Evolutionary conservation across 805 yeast genomes (phyloP), one percentile per base, ranked within the genome.

Genomic region (Hanseniaspora taiwanica): DNA sequence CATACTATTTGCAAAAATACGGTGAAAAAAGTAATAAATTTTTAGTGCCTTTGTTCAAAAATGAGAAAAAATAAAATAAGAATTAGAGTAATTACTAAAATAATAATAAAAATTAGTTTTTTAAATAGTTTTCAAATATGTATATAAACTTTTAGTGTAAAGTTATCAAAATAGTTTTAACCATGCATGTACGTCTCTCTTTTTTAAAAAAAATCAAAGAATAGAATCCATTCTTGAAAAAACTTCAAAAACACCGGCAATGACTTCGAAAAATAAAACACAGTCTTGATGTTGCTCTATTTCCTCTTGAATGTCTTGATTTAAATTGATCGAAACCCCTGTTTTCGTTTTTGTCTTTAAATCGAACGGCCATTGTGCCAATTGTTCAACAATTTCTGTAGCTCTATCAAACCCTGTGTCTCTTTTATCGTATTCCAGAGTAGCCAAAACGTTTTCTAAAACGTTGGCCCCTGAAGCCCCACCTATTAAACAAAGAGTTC

Each of bases 401-500:
- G 95, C 95, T 54, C 95, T 73, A 3, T 82, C 76, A 59, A 87
- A 81, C 1, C 96, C 96, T 50, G 79, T 77, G 59, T 91, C 98
- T 51, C 97, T 75, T 48, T 77, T 81, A 50, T 85, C 96, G 58
- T 84, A 86, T 49, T 78, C 79, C 46, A 87, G 67, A 21, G 78
- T 68, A 35, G 76, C 66, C 44, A 87, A 67, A 3, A 85, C 89
- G 55, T 89, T 91, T 52, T 91, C 98, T 50, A 91, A 71, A 10
- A 91, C 98, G 57, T 86, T 91, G 34, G 96, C 98, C 21, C 97
- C 96, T 56, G 84, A 85, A 16, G 95, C 76, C 14, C 93, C 93
- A 51, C 87, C 78, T 16, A 85, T 84, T 48, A 91, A 71, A 19
- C 91, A 71, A 34, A 91, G 68, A 3, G 94, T 71, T 53, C 98